Evolutionary conservation across 139 green algal species (phyloP), one percentile per base, ranked within the genome.

Genomic region (Asterochloris sp.): DNA sequence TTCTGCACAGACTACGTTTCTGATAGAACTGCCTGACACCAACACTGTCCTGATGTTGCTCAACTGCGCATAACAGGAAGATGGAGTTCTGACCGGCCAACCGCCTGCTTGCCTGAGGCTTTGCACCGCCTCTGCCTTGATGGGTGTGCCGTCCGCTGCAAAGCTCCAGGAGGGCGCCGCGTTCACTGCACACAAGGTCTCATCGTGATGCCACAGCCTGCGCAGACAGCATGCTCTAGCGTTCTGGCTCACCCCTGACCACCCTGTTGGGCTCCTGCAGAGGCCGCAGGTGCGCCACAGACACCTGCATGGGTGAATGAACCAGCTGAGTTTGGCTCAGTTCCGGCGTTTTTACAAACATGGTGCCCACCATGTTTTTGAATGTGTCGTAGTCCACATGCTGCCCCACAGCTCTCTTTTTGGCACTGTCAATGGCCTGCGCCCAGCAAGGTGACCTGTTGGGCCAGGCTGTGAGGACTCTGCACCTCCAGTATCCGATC

Each of bases 331-430:
- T 13, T 19, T 60, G 26, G 24, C 11, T 69, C 29, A 38, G 71
- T 14, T 29, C 71, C 63, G 28, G 66, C 47, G 9, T 15, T 9
- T 23, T 29, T 0, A 67, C 27, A 21, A 0, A 63, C 21, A 28
- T 47, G 26, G 81, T 60, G 28, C 73, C 11, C 47, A 93, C 91
- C 89, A 93, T 92, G 85, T 93, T 95, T 76, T 93, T 93, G 86
- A 95, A 95, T 0, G 89, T 91, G 27, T 95, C 91, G 82, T 95
- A 95, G 76, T 93, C 91, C 9, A 90, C 86, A 61, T 85, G 79
- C 77, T 95, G 90, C 19, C 29, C 19, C n/a, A 93, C 89, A n/a
- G 90, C 90, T 14, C 88, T 83, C 76, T 91, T 91, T 82, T 94
- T 94, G 0, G 90, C 87, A 13, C 80, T 80, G 60, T 94, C 87